These are phyloP conservation scores for Pharus latifolius DNA, from an alignment of 176 grass and related monocot genomes.

Conservation along the genomic window DNA sequence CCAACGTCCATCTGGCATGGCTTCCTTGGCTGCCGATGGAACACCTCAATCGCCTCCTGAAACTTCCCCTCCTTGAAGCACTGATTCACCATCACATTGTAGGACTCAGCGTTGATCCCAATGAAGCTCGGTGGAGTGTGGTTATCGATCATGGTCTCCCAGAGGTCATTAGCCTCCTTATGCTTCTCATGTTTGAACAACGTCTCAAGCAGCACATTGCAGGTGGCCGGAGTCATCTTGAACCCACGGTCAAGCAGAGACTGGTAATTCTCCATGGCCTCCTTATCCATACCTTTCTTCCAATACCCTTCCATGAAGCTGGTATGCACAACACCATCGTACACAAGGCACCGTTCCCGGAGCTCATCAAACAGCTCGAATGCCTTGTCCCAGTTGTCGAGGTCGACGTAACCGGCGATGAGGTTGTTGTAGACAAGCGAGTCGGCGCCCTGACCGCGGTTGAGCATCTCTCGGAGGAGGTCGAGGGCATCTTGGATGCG, in stretches of 20 bases:
- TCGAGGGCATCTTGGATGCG: slow-evolving; percentile 28
- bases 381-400: slow-evolving; percentile 30
- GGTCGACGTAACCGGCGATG: slow-evolving; percentile 23
- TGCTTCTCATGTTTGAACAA: slow-evolving; percentile 26
- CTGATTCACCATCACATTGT: slow-evolving; percentile 39
- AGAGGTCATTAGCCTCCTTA: slow-evolving; percentile 23
- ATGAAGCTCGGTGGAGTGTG: slow-evolving; percentile 23
- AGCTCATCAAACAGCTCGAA: slow-evolving; percentile 33
- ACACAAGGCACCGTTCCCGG: slow-evolving; percentile 31
- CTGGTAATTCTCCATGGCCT: slow-evolving; percentile 41
- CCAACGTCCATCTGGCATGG: slow-evolving; percentile 26
- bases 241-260: slow-evolving; percentile 30
- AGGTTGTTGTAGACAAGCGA: slow-evolving; percentile 36
- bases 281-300: slow-evolving; percentile 28
- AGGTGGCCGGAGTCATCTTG: slow-evolving; percentile 35
- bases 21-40: slow-evolving; percentile 18
- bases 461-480: slow-evolving; percentile 33
- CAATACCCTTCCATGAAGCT: slow-evolving; percentile 35
- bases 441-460: slow-evolving; percentile 34
- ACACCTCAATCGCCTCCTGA: slow-evolving; percentile 28
- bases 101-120: slow-evolving; percentile 29
- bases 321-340: slow-evolving; percentile 25
- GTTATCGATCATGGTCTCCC: slow-evolving; percentile 29
- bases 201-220: slow-evolving; percentile 31
- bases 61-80: slow-evolving; percentile 38